Conservation (phyloP, 768 basidiomycete species). For the Podaxis pistillaris region DNA sequence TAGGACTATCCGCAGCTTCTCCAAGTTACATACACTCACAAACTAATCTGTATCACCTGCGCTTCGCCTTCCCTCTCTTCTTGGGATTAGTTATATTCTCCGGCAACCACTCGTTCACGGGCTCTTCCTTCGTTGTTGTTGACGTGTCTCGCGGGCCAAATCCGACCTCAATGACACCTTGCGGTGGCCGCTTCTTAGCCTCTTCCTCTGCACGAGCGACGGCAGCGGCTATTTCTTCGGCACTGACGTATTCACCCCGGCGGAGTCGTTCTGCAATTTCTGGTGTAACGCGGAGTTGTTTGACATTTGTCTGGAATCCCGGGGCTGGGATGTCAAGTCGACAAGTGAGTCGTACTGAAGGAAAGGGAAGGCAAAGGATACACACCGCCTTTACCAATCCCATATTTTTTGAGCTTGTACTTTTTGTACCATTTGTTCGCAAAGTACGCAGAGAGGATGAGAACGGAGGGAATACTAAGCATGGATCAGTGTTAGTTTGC, state of each 20-base stretch:
- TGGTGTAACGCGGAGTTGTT: slow-evolving; percentile 48
- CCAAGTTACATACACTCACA: not conserved
- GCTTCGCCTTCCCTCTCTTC: slow-evolving; percentile 39
- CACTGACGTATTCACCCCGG: slow-evolving; percentile 50
- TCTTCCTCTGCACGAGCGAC: slow-evolving; percentile 38
- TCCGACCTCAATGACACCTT: slow-evolving; percentile 24
- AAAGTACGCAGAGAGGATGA: slow-evolving; percentile 45
- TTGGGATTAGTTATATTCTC: slow-evolving; percentile 43
- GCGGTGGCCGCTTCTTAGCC: slow-evolving; percentile 15
- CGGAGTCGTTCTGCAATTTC: slow-evolving; percentile 53
- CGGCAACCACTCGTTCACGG: slow-evolving; percentile 51
- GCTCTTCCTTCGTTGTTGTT: slow-evolving; percentile 18
- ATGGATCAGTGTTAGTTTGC: slow-evolving; percentile 3
- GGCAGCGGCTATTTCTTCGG: slow-evolving; percentile 51
- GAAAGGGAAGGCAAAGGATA: not conserved
- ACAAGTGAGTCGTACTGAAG: not conserved
- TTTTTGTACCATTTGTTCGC: slow-evolving; percentile 50
- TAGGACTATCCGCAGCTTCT: not conserved
- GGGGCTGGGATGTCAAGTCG: slow-evolving; percentile 33
- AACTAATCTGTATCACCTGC: slow-evolving; percentile 21
- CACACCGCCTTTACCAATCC: slow-evolving; percentile 58
- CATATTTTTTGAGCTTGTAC: slow-evolving; percentile 41
- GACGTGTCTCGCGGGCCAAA: slow-evolving; percentile 19
- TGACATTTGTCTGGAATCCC: slow-evolving; percentile 56
- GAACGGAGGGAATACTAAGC: slow-evolving; percentile 40